phyloP scores from a whole-genome alignment of 371 early-diverging fungal genomes.

The Parasitella parasitica region DNA sequence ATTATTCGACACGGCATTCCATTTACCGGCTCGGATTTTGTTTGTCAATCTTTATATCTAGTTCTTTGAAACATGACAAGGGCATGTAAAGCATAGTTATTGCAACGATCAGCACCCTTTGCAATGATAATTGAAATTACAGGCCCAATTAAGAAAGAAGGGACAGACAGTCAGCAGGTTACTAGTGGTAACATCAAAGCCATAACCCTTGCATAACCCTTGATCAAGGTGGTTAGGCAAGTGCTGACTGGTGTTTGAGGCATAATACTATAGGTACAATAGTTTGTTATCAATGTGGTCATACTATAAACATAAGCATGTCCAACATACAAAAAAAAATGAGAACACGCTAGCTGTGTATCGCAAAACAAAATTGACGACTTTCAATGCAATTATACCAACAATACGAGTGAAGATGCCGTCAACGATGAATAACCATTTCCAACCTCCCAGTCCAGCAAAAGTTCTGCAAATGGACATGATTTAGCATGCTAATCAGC shows the following conservation, averaged over 20 bases:
- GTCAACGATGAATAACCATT: slow-evolving; percentile 57
- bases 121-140: slow-evolving; percentile 45
- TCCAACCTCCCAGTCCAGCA: slow-evolving; percentile 57
- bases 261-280: slow-evolving; percentile 36
- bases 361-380: not conserved
- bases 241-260: slow-evolving; percentile 40
- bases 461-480: slow-evolving; percentile 24
- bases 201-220: slow-evolving; percentile 43
- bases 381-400: slow-evolving; percentile 43
- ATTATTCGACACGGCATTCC: slow-evolving; percentile 28
- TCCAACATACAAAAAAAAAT: too few species aligned
- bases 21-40: slow-evolving; percentile 29
- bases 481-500: too few species aligned
- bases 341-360: too few species aligned
- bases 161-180: slow-evolving; percentile 58
- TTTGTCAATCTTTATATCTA: slow-evolving; percentile 35
- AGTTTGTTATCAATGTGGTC: too few species aligned
- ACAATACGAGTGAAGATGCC: slow-evolving; percentile 52
- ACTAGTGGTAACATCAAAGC: slow-evolving; percentile 48
- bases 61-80: slow-evolving; percentile 23
- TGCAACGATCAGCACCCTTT: slow-evolving; percentile 37
- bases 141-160: slow-evolving; percentile 45
- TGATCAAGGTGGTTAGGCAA: slow-evolving; percentile 55
- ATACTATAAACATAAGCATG: too few species aligned
- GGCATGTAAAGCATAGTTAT: slow-evolving; percentile 49